Evolutionary conservation across 1,284 basidiomycete species (phyloP), one percentile per base, ranked within the genome.

Genomic region (Tranzscheliella williamsii): DNA sequence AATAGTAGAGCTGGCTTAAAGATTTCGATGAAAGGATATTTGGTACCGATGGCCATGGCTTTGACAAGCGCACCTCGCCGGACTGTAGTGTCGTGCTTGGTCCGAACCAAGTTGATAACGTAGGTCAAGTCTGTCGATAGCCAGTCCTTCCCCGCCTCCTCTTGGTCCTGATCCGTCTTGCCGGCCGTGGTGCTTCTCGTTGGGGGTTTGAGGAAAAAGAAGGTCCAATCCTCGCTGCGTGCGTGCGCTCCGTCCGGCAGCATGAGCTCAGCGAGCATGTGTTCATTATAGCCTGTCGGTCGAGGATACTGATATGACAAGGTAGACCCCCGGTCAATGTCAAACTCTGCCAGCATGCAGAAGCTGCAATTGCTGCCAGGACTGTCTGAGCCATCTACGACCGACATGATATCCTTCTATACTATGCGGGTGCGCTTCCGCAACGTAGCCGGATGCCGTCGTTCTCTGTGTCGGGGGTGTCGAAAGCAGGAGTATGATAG

Each of bases 1-100:
- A 97, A 87, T 0, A 96, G 81, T 4, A 98, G 84, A 26, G 95
- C 85, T 5, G 94, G 93, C 90, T 97, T 96, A 85, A 95, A 98
- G 71, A 97, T 90, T 70, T 96, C 91, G 52, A 99, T 91, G 79
- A 90, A 97, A 0, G 95, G 92, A 79, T 94, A 88, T 21, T 88
- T 86, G 0, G 92, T 94, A 73, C 91, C 95, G 62, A 99, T 90
- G 15, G 94, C 94, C 81, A 99, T 84, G 4, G 94, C 94, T 79
- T 96, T 90, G 60, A 97, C 92, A 62, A 89, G 85, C 0, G 93
- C 94, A 45, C 94, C 93, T 81, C 94, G 84, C 67, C 91, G 83
- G 67, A 88, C 84, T 0, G 84, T 85, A 79, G 89, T 89, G 79
- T 97, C 92, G 78, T 90, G 88, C 80, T 95, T 95, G 43, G 91